Evolutionary conservation across 148 eudicot genomes (phyloP), one percentile per base, ranked within the genome.

Genomic region (Rhododendron mucronatum): DNA sequence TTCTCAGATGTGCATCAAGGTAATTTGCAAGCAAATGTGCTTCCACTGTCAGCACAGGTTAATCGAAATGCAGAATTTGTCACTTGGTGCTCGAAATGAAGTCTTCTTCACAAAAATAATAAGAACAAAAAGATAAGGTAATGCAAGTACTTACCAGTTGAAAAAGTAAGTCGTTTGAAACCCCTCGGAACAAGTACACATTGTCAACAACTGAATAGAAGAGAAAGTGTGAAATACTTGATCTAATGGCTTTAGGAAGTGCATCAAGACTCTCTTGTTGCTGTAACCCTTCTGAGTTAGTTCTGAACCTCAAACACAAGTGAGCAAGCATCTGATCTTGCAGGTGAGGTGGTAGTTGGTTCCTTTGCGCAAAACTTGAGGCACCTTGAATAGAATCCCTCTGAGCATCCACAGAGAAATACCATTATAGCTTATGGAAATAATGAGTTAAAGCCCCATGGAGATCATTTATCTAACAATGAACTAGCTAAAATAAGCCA

Each of bases 261-360:
- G 88, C 90, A 9, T 93, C 98, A 59, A 94, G 94, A 84, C 87
- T 89, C 88, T 95, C 96, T 85, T 93, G 98, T 78, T 94, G 98
- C 76, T 93, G 96, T 63, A 96, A 86, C 78, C 98, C 98, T 92
- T 96, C 98, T 18, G 98, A 90, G 84, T 96, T 93, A 61, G 98
- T 91, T 89, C 98, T 91, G 86, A 85, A 89, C 87, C 89, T 96
- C 89, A 96, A 88, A 86, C 92, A 90, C 91, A 96, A 86, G 87
- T 96, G 98, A 63, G 98, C 92, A 83, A 96, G 89, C 96, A 96
- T 94, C 89, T 96, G 98, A 39, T 96, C 98, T 87, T 92, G 92
- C 78, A 96, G 90, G 35, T 92, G 94, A 81, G 84, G 85, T 4
- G 98, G 96, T 21, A 96, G 87, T 65, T 90, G 86, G 83, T 96